phyloP scores from a whole-genome alignment of 345 rosid genomes.

The Hypericum androsaemum region DNA sequence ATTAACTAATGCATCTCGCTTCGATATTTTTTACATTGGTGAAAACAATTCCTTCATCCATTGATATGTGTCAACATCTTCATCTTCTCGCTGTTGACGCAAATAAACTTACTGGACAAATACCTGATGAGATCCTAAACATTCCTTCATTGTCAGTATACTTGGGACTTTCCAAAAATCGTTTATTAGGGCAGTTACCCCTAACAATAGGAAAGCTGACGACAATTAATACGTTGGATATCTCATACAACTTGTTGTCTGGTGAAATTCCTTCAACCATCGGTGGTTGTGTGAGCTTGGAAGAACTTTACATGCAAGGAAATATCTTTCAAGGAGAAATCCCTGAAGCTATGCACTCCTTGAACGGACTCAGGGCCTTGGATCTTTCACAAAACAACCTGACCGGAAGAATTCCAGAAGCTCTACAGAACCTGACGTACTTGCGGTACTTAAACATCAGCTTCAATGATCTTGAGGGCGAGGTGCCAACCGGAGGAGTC shows the following conservation, averaged over 20 bases:
- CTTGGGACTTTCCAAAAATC: background rate
- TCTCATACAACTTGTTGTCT: background rate
- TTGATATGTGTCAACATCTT: background rate
- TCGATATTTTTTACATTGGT: too few relatives aligned
- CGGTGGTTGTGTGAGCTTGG: background rate
- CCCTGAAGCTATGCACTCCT: background rate
- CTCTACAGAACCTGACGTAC: background rate
- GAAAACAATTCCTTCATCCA: background rate
- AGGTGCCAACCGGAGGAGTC: slow-evolving; percentile 2
- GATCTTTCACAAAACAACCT: slow-evolving; percentile 1
- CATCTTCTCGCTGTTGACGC: background rate
- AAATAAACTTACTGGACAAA: background rate
- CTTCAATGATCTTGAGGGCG: background rate
- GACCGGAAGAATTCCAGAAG: background rate
- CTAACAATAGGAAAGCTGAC: slow-evolving; percentile 1
- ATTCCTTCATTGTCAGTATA: background rate
- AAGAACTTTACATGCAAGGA: background rate
- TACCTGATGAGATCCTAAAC: background rate
- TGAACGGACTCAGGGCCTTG: background rate
- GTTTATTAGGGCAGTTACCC: background rate
- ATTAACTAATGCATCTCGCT: too few relatives aligned
- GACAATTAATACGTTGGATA: background rate
- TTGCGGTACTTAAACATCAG: background rate
- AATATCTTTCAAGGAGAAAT: background rate
- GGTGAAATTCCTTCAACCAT: background rate